A percentile compares a stretch with the other conserved stretches of the same genome.
Evolutionary conservation across 2,329 filamentous ascomycete species (phyloP).

Genomic region (Ascosphaera aggregata): DNA sequence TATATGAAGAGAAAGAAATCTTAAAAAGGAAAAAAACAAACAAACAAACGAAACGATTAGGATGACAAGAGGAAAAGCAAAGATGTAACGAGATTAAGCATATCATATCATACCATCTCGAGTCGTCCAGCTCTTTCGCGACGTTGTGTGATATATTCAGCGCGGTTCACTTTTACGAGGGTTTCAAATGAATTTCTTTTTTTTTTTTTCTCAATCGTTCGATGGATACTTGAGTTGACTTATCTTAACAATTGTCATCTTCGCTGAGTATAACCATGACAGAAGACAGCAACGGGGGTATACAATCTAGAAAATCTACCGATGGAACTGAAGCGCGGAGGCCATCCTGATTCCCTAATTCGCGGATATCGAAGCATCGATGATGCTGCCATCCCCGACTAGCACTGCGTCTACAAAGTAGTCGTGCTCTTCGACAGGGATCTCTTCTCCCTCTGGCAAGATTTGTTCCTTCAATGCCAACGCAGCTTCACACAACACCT

Average conservation of each 20-base stretch:
- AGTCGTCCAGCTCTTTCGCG: not conserved
- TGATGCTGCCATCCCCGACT: constrained; percentile 42
- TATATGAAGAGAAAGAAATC: constrained; percentile 4
- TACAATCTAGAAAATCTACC: too few species aligned
- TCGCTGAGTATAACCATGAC: too few species aligned
- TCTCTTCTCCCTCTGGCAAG: constrained; percentile 36
- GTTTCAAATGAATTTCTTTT: constrained; percentile 6
- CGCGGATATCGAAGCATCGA: constrained; percentile 9
- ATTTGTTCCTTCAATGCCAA: constrained; percentile 74
- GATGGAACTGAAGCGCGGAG: too few species aligned
- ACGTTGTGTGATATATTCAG: too few species aligned
- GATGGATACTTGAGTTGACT: too few species aligned
- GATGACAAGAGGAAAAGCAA: constrained; percentile 1
- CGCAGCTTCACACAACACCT: constrained; percentile 32
- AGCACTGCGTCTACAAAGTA: constrained; percentile 58
- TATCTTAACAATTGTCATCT: too few species aligned
- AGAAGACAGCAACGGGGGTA: too few species aligned
- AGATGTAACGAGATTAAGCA: not conserved
- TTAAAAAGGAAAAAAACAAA: constrained; percentile 1
- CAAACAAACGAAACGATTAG: not conserved
- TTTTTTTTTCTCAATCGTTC: constrained; percentile 2
- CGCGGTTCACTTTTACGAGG: too few species aligned
- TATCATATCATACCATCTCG: not conserved
- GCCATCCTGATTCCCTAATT: constrained; percentile 9
- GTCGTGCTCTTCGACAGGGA: constrained; percentile 58